Base-by-base conservation (phyloP, 1,284 basidiomycete genomes). In the Ustilago cynodontis region DNA sequence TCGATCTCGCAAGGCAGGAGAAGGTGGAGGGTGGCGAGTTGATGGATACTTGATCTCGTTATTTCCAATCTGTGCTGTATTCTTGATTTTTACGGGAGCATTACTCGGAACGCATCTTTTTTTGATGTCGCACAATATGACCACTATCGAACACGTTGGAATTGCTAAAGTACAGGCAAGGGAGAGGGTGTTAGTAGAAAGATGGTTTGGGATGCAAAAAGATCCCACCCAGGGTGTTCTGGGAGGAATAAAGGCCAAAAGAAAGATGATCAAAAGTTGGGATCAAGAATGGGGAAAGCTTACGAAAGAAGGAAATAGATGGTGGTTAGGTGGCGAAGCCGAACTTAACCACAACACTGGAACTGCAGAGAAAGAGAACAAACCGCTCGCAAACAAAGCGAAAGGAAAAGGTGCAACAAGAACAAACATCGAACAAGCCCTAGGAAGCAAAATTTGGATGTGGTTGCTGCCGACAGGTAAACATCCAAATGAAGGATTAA, bases 211-310 rank as follows among this genome's bases (percentile, higher is more conserved):
- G 3, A 56, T 62, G 59, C 70, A 67, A 45, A 33, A 35, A 14
- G 57, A 22, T 1, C 37, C 33, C 47, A 28, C 54, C 26, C 66
- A 72, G 35, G 64, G 69, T 68, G 57, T 24, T 86, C 29, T 88
- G 87, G 59, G 56, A n/a, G 72, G 62, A 2, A 41, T 66, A 20
- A 71, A 66, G 22, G 50, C 60, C 37, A 73, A 72, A 45, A 51
- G 65, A 13, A 18, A 55, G 31, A 70, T 80, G 69, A 58, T 71
- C 80, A 51, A 85, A 9, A 61, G 88, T 33, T 94, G 93, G 92
- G 90, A 94, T 78, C 80, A 85, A 7, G 91, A 93, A 74, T 95
- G 93, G 93, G 94, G 94, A 0, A 82, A 87, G 28, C 88, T 92
- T 1, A 88, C 89, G 7, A 89, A 86, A 24, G 93, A 95, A 81